Base-by-base conservation (phyloP, 495 filamentous ascomycete genomes). In the Pyrenopolyporus hunteri region DNA sequence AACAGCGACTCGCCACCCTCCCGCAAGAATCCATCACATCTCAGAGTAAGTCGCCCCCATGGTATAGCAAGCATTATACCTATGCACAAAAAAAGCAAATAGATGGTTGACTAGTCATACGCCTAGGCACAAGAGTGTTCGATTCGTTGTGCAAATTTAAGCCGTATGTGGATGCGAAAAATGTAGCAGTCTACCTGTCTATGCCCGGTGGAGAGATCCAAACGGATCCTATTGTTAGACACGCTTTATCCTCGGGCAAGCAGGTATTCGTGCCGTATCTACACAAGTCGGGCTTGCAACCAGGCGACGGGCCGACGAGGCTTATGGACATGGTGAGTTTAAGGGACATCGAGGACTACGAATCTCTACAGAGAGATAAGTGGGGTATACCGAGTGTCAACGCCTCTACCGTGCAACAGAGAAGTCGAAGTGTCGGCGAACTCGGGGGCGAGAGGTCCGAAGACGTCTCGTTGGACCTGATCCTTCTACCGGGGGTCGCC, bases 301-400 rank as follows among this genome's bases (percentile, higher is more conserved):
- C 71, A 4, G 59, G 74, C 22, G 71, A 74, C 14, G 75, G 76
- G 6, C 85, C 85, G 13, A 74, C 78, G 1, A 86, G 84, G 17
- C 79, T 90, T 14, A 98, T 98, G 92, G 91, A 97, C 64, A 97
- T 98, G 94, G 82, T 98, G 1, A 84, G 86, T 45, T 78, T 98
- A 55, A 74, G 78, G 44, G 88, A 86, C 20, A 70, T 88, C 36
- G 74, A 77, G 11, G 94, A 98, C 68, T 97, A 89, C 72, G 84
- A 89, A 59, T 80, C 83, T 6, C 76, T 97, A 25, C 73, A 86
- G 51, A 82, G 79, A 19, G 95, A 98, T 70, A 82, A 77, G 59
- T 98, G 94, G 94, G 94, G 92, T 6, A 98, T 98, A 57, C 94
- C 94, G 2, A 89, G 88, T 20, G 81, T 94, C 49, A 78, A 82